Base-by-base conservation (phyloP, 1,139 yeast species). In the Suhomyces atakaporum region DNA sequence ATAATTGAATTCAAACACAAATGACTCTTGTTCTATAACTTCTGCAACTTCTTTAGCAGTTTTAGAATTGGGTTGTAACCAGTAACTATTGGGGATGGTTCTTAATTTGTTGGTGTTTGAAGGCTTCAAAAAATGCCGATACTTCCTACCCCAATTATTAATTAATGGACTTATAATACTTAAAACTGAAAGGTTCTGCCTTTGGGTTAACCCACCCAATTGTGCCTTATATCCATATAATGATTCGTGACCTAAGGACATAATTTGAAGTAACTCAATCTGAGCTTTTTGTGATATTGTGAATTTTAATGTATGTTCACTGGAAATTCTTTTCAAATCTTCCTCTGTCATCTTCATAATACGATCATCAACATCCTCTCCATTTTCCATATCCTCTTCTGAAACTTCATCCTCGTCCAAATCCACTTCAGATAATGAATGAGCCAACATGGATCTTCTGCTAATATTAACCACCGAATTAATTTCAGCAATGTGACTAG, bases 401-500 rank as follows among this genome's bases (percentile, higher is more conserved):
- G 54, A 42, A 3, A 59, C 47, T 25, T 63, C 69, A 31, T 69
- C 78, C 30, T 68, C 65, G 16, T 63, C 76, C 29, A 81, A 56
- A 43, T 79, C 83, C 18, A 80, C 70, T 47, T 81, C 89, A 12
- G 81, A 75, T 31, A 84, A 62, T 3, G 85, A 77, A 47, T 80
- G 84, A 1, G 83, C 73, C 46, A 84, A 63, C 81, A 82, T 81
- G 16, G 86, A 77, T 45, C 86, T 62, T 48, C 85, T 73, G 35
- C 82, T 79, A 46, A 83, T 69, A 50, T 81, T 81, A 79, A 83
- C 81, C 2, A 86, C 85, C 4, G 84, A 75, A 53, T 79, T 75
- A 18, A 87, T 83, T 56, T 90, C 97, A 3, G 95, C 80, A 32
- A 84, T 69, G 57, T 88, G 96, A 0, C 95, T 79, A 0, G 96